Evolutionary conservation across 495 filamentous ascomycete species (phyloP).

Genomic region (Hypoxylon rickii): DNA sequence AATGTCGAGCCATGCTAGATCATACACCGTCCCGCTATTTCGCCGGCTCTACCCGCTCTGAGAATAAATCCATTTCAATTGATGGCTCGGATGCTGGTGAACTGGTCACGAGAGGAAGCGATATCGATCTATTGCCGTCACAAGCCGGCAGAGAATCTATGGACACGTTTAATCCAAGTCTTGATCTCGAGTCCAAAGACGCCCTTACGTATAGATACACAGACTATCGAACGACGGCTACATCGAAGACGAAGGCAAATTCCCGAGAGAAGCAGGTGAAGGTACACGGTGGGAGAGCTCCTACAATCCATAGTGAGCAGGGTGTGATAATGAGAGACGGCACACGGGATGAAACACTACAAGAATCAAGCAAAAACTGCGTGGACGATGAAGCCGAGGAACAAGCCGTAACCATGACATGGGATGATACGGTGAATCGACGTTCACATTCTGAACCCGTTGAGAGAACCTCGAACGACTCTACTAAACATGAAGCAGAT

Average conservation of each 20-base stretch:
- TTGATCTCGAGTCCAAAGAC: constrained; percentile 34
- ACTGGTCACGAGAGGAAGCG: constrained; percentile 25
- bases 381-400: background rate
- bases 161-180: constrained; percentile 38
- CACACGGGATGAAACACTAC: constrained; percentile 16
- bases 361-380: constrained; percentile 1
- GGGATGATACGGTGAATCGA: background rate
- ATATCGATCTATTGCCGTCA: constrained; percentile 38
- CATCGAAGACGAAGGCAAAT: constrained; percentile 32
- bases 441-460: constrained; percentile 28
- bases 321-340: constrained; percentile 39
- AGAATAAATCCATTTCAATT: constrained; percentile 13
- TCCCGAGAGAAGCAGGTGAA: constrained; percentile 36
- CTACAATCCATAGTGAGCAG: constrained; percentile 38
- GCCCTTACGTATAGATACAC: constrained; percentile 31
- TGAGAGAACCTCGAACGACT: background rate
- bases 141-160: constrained; percentile 38
- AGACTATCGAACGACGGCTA: constrained; percentile 27
- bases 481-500: background rate
- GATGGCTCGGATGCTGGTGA: constrained; percentile 6
- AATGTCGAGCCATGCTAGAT: background rate
- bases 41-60: constrained; percentile 18
- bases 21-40: constrained; percentile 13
- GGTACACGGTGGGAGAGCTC: constrained; percentile 30
- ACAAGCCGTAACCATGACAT: background rate